These are phyloP conservation scores for Diplosphaera chodatii DNA, from an alignment of 139 green algal species.

Conservation along the genomic window DNA sequence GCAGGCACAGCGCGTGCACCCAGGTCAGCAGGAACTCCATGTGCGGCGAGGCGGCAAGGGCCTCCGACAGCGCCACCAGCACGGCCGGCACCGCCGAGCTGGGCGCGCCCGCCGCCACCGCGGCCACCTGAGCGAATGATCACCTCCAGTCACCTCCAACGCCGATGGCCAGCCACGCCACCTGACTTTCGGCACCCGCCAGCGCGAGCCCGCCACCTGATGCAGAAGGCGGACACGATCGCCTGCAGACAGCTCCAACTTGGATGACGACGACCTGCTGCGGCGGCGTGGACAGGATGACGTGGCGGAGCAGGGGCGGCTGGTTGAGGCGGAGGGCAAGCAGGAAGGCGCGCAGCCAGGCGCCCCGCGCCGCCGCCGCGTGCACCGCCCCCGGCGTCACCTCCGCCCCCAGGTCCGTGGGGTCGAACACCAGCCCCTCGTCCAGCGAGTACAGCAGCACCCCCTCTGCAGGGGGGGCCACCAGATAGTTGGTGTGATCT, in stretches of 20 bases:
- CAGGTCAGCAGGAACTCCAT: slow-evolving; percentile 78
- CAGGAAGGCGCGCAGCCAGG: slow-evolving; percentile 61
- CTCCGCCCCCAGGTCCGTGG: slow-evolving; percentile 85
- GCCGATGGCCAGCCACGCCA: too few relatives aligned
- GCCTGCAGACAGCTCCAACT: too few relatives aligned
- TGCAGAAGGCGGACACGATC: too few relatives aligned
- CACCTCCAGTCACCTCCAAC: too few relatives aligned
- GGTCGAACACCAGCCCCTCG: slow-evolving; percentile 80
- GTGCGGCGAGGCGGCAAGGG: slow-evolving; percentile 54
- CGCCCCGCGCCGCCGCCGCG: slow-evolving; percentile 5
- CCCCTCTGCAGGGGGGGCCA: slow-evolving; percentile 33
- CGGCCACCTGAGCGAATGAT: slow-evolving; percentile 40
- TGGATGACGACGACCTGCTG: too few relatives aligned
- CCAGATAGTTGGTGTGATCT: too few relatives aligned
- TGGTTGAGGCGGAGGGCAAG: slow-evolving; percentile 77
- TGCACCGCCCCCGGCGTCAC: slow-evolving; percentile 70
- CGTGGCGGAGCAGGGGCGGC: slow-evolving; percentile 46
- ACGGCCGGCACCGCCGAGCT: slow-evolving; percentile 35
- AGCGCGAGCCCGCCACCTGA: too few relatives aligned
- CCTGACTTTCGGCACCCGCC: too few relatives aligned
- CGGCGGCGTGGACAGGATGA: slow-evolving; percentile 42
- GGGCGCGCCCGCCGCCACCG: slow-evolving; percentile 50
- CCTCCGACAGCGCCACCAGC: slow-evolving; percentile 49
- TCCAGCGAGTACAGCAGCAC: slow-evolving; percentile 87
- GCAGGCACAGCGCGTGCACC: slow-evolving; percentile 32